These are phyloP conservation scores for Globisporangium cylindrosporum DNA, from an alignment of 352 stramenopile species.

Conservation along the genomic window DNA sequence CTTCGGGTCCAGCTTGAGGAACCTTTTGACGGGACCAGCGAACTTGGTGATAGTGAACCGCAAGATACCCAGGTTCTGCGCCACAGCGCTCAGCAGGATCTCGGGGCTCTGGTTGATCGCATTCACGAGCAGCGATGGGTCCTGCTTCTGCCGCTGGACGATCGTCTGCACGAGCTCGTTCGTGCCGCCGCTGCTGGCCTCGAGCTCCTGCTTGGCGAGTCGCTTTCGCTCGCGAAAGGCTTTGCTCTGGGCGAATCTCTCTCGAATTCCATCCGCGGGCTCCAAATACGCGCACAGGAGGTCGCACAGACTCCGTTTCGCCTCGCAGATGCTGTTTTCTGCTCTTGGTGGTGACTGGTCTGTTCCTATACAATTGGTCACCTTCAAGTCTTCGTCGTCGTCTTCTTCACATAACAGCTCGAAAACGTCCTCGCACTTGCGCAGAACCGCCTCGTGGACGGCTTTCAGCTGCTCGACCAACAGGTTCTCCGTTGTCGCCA, in stretches of 20 bases:
- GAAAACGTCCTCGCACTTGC: conserved; percentile 55
- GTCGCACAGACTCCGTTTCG: conserved; percentile 36
- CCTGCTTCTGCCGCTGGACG: conserved; percentile 49
- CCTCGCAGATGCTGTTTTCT: conserved; percentile 5
- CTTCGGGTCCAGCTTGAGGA: conserved; percentile 59
- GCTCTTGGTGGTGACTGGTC: not conserved
- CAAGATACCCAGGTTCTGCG: conserved; percentile 65
- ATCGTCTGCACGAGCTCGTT: conserved; percentile 42
- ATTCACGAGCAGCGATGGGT: conserved; percentile 55
- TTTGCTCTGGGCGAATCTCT: conserved; percentile 46
- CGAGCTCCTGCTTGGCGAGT: conserved; percentile 19
- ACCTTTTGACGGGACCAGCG: conserved; percentile 54
- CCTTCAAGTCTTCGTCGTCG: conserved; percentile 14
- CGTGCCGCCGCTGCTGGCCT: conserved; percentile 22
- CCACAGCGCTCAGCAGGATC: conserved; percentile 57
- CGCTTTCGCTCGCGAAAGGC: conserved; percentile 24
- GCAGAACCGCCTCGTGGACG: conserved; percentile 29
- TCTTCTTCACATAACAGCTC: conserved; percentile 55
- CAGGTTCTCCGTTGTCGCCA: not conserved
- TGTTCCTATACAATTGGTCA: not conserved
- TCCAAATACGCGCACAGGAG: conserved; percentile 45
- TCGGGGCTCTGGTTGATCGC: conserved; percentile 64
- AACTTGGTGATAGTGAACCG: conserved; percentile 74
- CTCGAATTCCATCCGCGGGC: conserved; percentile 39
- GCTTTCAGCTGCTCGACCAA: conserved; percentile 20